Evolutionary conservation across 2,329 filamentous ascomycete species (phyloP), one percentile per base, ranked within the genome.

Genomic region (Claviceps capensis): DNA sequence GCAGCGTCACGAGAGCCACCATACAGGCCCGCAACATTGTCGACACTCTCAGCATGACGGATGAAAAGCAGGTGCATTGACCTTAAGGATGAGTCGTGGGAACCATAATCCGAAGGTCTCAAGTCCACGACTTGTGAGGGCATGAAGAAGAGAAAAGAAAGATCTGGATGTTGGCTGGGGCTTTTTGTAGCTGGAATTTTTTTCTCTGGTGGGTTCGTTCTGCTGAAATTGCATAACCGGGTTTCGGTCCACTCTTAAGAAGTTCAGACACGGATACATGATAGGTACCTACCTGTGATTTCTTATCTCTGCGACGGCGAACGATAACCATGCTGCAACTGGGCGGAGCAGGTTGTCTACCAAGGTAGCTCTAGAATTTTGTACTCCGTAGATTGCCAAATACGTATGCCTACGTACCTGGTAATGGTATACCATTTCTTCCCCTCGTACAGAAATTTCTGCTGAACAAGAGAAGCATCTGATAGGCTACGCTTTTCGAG

Each of bases 1-100:
- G 80, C 72, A 1, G 88, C 91, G 68, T 95, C 87, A 65, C 82
- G 85, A 49, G 81, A 79, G 54, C 89, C 89, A 59, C 89, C 89
- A 50, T 86, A 90, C 54, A 87, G 69, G 51, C 82, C 78, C 42
- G 84, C 85, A 53, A 93, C 84, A 66, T 95, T 95, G 69, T 95
- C 86, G 57, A 94, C 86, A 16, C 88, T 91, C 71, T 95, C 89
- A 62, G 84, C 89, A 73, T 95, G 89, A 52, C 89, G 83, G 61
- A 95, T 81, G 60, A 95, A 76, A 61, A 89, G 81, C 52, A 95
- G 58, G 54, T 62, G 67, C 66, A 69, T 69, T 46, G 46, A 13
- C 47, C 49, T 22, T 36, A 9, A 8, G 5, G 16, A 19, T 23
- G 19, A 43, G 19, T 14, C 5, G 22, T 46, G 47, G n/a, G 23